Evolutionary conservation across 2,329 filamentous ascomycete genomes (phyloP).

Genomic region (Colletotrichum noveboracense): DNA sequence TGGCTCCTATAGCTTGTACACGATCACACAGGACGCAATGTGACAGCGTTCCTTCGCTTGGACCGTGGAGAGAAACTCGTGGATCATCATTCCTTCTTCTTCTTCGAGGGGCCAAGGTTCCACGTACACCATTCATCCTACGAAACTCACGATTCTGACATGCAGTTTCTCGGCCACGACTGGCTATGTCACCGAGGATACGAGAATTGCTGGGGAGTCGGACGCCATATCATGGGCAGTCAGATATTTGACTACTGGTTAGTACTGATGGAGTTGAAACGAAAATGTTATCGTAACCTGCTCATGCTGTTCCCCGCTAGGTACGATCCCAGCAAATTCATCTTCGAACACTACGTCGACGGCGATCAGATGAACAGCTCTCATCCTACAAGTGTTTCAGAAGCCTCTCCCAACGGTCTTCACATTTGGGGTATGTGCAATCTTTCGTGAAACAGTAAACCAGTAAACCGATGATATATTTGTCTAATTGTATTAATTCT

Average conservation of each 20-base stretch:
- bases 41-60: conserved; percentile 51
- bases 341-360: conserved; percentile 75
- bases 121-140: conserved; percentile 75
- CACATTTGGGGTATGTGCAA: conserved; percentile 48
- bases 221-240: conserved; percentile 71
- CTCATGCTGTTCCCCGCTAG: conserved; percentile 27
- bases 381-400: conserved; percentile 49
- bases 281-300: not conserved
- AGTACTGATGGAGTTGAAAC: not conserved
- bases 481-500: not conserved
- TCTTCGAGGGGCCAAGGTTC: conserved; percentile 48
- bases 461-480: not conserved
- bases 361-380: conserved; percentile 67
- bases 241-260: conserved; percentile 63
- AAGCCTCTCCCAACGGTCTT: conserved; percentile 44
- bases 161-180: conserved; percentile 72
- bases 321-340: conserved; percentile 68
- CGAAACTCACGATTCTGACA: conserved; percentile 75
- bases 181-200: conserved; percentile 69
- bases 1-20: conserved; percentile 18
- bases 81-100: conserved; percentile 58
- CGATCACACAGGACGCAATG: conserved; percentile 34
- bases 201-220: conserved; percentile 72
- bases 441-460: not conserved
- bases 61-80: conserved; percentile 48